Base-by-base conservation (phyloP, 129 eudicot genomes). In the Flaveria linearis region DNA sequence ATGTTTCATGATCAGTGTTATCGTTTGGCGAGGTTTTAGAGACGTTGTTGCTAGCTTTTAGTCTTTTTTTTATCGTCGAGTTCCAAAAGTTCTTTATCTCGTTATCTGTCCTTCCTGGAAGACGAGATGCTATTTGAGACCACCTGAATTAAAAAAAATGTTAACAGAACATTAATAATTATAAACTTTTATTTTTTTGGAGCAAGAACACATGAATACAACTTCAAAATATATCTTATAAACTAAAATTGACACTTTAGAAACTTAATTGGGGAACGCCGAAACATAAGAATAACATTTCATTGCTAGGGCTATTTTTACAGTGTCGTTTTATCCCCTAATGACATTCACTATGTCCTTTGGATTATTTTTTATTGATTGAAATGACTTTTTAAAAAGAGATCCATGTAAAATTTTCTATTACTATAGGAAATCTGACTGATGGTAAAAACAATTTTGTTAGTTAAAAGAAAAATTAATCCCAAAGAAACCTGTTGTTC, bases 41-140 rank as follows among this genome's bases (percentile, higher is more conserved):
- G 18, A 42, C 12, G 20, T 39, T 71, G 64, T 7, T 66, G 75
- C 36, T 82, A 64, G 65, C 85, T 83, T 90, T 88, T 70, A 91
- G 36, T 74, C 92, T 83, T 82, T 88, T 91, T 80, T 91, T 91
- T 65, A 91, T 84, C 10, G 97, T 86, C 12, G 97, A 91, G 68
- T 91, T 91, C 97, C 97, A 91, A 30, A 91, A 91, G 36, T 91
- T 91, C 85, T 91, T 91, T 36, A 91, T 91, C 80, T 91, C 97
- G 2, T 91, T 91, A 78, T 91, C 97, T n/a, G 97, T 88, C 70
- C 97, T 88, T 64, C 94, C 97, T 0, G 94, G 97, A 14, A 91
- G 88, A 22, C 97, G 90, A 25, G 97, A 87, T 14, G 97, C 97
- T 75, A 91, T 91, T 51, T 88, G 97, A 8, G 97, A 88, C 97